phyloP scores from a whole-genome alignment of 2,329 filamentous ascomycete genomes.

The Pseudocercospora crystallina region DNA sequence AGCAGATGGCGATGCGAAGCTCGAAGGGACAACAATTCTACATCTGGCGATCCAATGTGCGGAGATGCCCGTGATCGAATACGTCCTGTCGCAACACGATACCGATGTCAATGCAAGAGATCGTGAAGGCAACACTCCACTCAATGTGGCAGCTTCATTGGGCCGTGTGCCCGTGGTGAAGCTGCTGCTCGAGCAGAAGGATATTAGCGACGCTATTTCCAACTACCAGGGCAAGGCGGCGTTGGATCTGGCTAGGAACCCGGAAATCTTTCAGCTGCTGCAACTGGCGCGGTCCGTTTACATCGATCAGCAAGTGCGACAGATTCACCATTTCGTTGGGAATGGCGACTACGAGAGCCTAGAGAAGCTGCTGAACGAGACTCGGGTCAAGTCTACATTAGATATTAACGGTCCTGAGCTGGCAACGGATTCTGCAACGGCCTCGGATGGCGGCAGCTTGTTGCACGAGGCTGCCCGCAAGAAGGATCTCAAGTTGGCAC shows the following conservation, averaged over 20 bases:
- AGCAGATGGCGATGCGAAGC: constrained; percentile 40
- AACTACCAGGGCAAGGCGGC: constrained; percentile 84
- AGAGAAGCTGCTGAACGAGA: constrained; percentile 78
- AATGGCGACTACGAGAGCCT: constrained; percentile 73
- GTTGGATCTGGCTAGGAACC: constrained; percentile 83
- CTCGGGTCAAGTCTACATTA: constrained; percentile 77
- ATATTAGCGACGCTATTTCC: constrained; percentile 81
- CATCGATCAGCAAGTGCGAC: constrained; percentile 78
- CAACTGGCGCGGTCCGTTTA: constrained; percentile 88
- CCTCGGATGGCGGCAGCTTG: constrained; percentile 83
- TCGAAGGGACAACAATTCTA: constrained; percentile 85
- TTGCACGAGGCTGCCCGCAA: constrained; percentile 90
- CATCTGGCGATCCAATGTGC: constrained; percentile 96
- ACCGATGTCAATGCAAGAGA: constrained; percentile 83
- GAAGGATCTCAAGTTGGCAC: constrained; percentile 82
- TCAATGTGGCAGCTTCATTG: constrained; percentile 82
- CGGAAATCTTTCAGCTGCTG: constrained; percentile 93
- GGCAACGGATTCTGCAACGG: constrained; percentile 73
- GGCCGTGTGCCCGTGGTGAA: constrained; percentile 79
- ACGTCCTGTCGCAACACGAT: constrained; percentile 69
- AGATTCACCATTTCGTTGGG: constrained; percentile 77
- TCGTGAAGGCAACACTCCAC: constrained; percentile 86
- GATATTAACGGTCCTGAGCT: constrained; percentile 93
- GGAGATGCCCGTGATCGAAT: constrained; percentile 88
- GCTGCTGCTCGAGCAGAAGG: constrained; percentile 75